Evolutionary conservation across 2,329 filamentous ascomycete genomes (phyloP).

Genomic region (Stagonosporopsis tanaceti): DNA sequence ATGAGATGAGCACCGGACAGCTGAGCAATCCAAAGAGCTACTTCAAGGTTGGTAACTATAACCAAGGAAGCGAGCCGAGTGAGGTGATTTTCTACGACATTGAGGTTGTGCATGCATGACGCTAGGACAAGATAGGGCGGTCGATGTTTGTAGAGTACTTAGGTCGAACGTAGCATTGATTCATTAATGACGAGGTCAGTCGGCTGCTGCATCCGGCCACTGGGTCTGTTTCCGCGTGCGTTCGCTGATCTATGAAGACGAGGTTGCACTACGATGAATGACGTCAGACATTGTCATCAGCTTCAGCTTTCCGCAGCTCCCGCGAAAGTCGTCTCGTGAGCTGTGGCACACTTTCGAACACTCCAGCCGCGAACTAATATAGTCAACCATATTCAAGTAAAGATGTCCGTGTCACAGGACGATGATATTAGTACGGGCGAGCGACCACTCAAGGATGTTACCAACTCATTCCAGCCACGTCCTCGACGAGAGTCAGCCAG

Average conservation of each 20-base stretch:
- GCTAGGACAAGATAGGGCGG: neutral
- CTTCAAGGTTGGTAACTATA: constrained; percentile 38
- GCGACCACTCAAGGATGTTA: constrained; percentile 22
- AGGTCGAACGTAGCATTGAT: neutral
- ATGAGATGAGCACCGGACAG: constrained; percentile 24
- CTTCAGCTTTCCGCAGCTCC: constrained; percentile 11
- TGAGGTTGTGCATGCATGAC: constrained; percentile 20
- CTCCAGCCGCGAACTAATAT: constrained; percentile 16
- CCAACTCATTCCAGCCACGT: constrained; percentile 17
- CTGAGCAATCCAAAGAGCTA: constrained; percentile 30
- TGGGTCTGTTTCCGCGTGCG: neutral
- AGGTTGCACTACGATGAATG: constrained; percentile 1
- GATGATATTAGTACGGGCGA: constrained; percentile 12
- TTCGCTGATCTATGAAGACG: neutral
- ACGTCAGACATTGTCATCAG: constrained; percentile 10
- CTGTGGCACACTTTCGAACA: constrained; percentile 11
- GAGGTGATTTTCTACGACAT: constrained; percentile 31
- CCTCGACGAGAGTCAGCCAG: constrained; percentile 17
- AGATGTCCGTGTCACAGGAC: constrained; percentile 19
- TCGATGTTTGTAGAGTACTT: neutral
- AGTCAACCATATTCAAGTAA: neutral
- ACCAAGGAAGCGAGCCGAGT: constrained; percentile 30
- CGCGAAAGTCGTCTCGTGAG: constrained; percentile 1
- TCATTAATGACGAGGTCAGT: neutral
- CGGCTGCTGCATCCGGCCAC: neutral